phyloP scores from a whole-genome alignment of 1,284 basidiomycete genomes.

The Fomitopsis betulina region DNA sequence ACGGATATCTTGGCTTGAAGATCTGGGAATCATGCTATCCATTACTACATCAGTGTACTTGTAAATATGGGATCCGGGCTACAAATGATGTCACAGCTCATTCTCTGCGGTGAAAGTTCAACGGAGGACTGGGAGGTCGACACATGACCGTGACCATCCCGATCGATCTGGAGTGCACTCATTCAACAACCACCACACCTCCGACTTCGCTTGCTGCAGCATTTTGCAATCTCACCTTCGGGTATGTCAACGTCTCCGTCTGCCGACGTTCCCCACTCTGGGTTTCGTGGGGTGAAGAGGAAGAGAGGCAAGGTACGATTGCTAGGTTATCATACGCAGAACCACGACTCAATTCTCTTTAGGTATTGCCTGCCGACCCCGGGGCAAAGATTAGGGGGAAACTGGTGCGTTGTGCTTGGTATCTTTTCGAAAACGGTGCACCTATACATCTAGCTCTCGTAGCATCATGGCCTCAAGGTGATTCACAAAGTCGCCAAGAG shows the following conservation, averaged over 20 bases:
- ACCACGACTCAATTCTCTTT: neutral
- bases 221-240: neutral
- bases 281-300: conserved; percentile 32
- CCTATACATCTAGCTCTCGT: conserved; percentile 5
- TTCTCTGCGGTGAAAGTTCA: no score
- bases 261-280: neutral
- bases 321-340: neutral
- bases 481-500: conserved; percentile 75
- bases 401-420: conserved; percentile 29
- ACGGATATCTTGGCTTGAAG: no score
- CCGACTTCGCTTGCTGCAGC: no score
- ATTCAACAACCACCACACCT: no score
- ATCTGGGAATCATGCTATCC: no score
- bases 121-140: no score
- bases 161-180: no score
- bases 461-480: conserved; percentile 67
- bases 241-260: neutral
- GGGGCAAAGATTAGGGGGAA: conserved; percentile 31
- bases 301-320: conserved; percentile 34
- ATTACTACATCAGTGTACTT: no score
- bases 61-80: no score
- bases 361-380: conserved; percentile 28
- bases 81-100: no score
- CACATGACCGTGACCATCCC: no score
- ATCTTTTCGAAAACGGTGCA: neutral